Conservation (phyloP, 768 basidiomycete species). For the Lepiota venenata region DNA sequence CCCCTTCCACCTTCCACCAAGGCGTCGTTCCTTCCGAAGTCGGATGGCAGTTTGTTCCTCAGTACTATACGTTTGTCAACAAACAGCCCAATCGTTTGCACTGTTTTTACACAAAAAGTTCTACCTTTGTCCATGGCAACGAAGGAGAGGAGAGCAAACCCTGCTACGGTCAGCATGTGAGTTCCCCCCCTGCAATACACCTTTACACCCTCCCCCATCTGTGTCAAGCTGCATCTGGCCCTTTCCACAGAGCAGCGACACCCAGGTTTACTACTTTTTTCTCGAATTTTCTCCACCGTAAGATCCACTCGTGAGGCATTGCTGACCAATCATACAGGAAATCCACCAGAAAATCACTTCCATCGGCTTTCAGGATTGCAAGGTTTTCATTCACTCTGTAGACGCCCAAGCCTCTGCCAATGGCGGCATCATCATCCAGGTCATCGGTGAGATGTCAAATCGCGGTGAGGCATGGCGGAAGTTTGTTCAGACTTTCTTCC, state of each 20-base stretch:
- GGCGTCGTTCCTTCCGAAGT: constrained; percentile 89
- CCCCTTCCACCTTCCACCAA: constrained; percentile 44
- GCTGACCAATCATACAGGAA: constrained; percentile 53
- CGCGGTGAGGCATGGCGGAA: constrained; percentile 90
- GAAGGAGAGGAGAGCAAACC: constrained; percentile 93
- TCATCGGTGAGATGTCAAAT: constrained; percentile 99
- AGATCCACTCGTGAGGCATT: not conserved
- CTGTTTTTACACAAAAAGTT: constrained; percentile 98
- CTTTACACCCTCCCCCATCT: constrained; percentile 6
- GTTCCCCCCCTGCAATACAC: constrained; percentile 20
- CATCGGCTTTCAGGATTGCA: constrained; percentile 94
- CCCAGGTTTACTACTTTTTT: not conserved
- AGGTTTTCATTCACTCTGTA: constrained; percentile 98
- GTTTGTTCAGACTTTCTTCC: constrained; percentile 99
- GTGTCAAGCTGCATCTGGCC: constrained; percentile 3
- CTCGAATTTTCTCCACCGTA: not conserved
- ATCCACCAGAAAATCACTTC: constrained; percentile 95
- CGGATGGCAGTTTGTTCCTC: constrained; percentile 99
- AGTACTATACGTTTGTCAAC: constrained; percentile 99
- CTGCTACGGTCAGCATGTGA: constrained; percentile 90
- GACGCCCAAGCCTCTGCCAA: constrained; percentile 95
- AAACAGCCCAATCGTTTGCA: constrained; percentile 95
- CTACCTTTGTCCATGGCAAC: constrained; percentile 94
- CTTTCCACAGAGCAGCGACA: not conserved
- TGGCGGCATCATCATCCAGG: constrained; percentile 97